Evolutionary conservation across 345 rosid species (phyloP).

Genomic region (Acer campestre): DNA sequence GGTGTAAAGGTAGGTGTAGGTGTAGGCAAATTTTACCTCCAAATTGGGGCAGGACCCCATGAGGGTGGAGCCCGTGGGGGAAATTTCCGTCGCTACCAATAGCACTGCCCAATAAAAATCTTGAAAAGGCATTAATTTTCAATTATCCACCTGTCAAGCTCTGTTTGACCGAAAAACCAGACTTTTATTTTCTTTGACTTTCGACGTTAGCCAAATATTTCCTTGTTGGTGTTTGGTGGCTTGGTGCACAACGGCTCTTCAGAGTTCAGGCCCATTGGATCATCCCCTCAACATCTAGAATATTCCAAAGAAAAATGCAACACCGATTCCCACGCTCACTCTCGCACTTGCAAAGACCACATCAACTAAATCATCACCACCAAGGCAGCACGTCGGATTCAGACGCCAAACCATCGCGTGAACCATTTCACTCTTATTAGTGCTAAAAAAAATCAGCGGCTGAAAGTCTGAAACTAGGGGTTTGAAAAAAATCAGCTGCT

Average conservation of each 20-base stretch:
- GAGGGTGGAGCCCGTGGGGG: too few relatives aligned
- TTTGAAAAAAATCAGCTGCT: background rate
- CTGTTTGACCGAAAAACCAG: background rate
- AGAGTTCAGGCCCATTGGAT: slow-evolving; percentile 14
- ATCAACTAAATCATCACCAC: background rate
- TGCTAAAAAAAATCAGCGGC: background rate
- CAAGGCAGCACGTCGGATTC: background rate
- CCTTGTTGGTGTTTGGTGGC: background rate
- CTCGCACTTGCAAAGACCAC: background rate
- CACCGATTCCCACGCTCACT: background rate
- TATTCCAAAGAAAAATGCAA: background rate
- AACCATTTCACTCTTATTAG: background rate
- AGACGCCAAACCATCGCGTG: background rate
- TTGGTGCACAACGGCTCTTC: background rate
- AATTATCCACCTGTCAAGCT: background rate
- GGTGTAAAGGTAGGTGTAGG: too few relatives aligned
- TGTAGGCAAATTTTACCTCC: too few relatives aligned
- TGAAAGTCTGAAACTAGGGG: background rate
- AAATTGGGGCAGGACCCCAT: too few relatives aligned
- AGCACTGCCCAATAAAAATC: background rate
- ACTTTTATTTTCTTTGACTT: background rate
- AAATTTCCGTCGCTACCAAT: too few relatives aligned
- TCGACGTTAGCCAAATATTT: background rate
- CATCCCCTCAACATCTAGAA: background rate
- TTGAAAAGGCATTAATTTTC: background rate